Conservation (phyloP, 768 basidiomycete species). For the Tricholoma sp. region DNA sequence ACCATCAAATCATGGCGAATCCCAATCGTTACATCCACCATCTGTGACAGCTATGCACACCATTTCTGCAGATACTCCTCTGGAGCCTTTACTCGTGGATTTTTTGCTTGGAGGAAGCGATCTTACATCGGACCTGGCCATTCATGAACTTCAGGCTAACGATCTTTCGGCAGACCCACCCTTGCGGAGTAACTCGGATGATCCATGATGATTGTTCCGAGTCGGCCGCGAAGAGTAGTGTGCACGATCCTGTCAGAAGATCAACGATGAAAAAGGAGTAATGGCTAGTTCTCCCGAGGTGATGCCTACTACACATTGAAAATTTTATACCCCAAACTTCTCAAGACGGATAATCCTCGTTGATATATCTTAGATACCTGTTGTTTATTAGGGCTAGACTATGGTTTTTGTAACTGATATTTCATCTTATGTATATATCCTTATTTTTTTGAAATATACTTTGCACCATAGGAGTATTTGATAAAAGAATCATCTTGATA, state of each 20-base stretch:
- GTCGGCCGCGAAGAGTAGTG: background rate
- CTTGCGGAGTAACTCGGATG: background rate
- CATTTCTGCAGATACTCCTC: slow-evolving; percentile 20
- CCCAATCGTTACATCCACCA: slow-evolving; percentile 31
- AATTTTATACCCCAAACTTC: slow-evolving; percentile 1
- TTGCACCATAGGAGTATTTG: too few relatives aligned
- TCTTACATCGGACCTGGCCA: slow-evolving; percentile 1
- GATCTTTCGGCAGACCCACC: background rate
- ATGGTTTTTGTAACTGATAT: background rate
- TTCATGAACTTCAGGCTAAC: slow-evolving; percentile 7
- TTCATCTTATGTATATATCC: background rate
- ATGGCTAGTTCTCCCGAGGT: background rate
- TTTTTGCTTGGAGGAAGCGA: slow-evolving; percentile 30
- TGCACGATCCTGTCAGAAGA: background rate
- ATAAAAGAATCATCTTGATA: background rate
- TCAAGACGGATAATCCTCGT: slow-evolving; percentile 2
- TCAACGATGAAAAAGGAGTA: background rate
- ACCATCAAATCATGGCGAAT: slow-evolving; percentile 23
- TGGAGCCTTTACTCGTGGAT: slow-evolving; percentile 52
- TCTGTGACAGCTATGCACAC: slow-evolving; percentile 15
- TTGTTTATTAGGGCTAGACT: background rate
- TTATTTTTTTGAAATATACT: background rate
- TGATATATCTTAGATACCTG: background rate
- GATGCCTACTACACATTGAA: background rate
- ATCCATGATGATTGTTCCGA: background rate